These are phyloP conservation scores for Torulaspora gathmanii DNA, from an alignment of 805 yeast species.

Conservation along the genomic window DNA sequence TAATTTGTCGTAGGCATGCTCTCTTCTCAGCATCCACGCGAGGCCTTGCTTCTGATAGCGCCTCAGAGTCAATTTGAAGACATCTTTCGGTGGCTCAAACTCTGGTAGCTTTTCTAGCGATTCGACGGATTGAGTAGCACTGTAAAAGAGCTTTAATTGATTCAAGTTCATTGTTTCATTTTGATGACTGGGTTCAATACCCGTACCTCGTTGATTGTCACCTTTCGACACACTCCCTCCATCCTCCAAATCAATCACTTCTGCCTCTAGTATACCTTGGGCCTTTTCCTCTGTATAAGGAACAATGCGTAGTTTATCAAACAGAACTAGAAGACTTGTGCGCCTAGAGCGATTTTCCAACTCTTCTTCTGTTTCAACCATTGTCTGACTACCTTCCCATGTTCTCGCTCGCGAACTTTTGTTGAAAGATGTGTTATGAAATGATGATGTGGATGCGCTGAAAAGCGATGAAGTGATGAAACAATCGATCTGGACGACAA, in stretches of 20 bases:
- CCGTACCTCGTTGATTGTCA: slow-evolving; percentile 8
- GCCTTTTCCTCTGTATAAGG: slow-evolving; percentile 14
- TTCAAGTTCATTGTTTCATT: slow-evolving; percentile 53
- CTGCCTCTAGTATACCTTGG: slow-evolving; percentile 19
- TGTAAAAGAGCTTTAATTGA: slow-evolving; percentile 72
- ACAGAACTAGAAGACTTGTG: slow-evolving; percentile 49
- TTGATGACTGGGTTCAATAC: slow-evolving; percentile 20
- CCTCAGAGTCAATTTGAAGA: slow-evolving; percentile 56
- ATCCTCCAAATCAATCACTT: slow-evolving; percentile 37
- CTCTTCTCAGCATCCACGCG: slow-evolving; percentile 85
- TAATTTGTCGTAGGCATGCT: slow-evolving; percentile 47
- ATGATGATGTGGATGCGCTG: slow-evolving; percentile 15
- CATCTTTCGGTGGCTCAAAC: slow-evolving; percentile 47
- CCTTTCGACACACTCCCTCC: slow-evolving; percentile 29
- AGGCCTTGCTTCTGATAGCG: slow-evolving; percentile 81
- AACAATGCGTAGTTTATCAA: slow-evolving; percentile 43
- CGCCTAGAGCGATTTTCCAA: slow-evolving; percentile 49
- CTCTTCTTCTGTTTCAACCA: slow-evolving; percentile 52
- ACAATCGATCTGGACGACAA: slow-evolving; percentile 65
- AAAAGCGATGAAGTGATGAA: slow-evolving; percentile 43
- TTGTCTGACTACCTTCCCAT: slow-evolving; percentile 19
- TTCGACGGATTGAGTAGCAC: slow-evolving; percentile 62
- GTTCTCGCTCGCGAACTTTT: slow-evolving; percentile 12
- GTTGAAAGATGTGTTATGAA: background rate
- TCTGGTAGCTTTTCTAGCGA: slow-evolving; percentile 54